phyloP scores from a whole-genome alignment of 805 yeast species.

The Yarrowia sp. region DNA sequence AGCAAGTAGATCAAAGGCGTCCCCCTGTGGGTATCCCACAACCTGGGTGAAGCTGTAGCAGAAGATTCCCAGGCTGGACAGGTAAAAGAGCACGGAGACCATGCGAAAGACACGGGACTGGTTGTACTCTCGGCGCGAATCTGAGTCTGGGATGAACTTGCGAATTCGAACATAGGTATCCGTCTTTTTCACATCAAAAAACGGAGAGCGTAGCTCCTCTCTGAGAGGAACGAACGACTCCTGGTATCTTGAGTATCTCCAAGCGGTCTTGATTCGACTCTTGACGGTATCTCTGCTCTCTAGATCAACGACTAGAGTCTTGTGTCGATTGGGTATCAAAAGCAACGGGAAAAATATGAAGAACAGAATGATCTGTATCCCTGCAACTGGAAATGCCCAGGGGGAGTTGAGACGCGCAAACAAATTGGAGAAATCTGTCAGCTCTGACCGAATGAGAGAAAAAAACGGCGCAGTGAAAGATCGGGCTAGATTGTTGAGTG shows the following conservation, averaged over 20 bases:
- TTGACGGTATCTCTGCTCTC: conserved; percentile 28
- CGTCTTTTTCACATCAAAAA: conserved; percentile 33
- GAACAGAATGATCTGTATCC: conserved; percentile 42
- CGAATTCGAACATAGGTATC: conserved; percentile 37
- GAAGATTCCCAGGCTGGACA: conserved; percentile 30
- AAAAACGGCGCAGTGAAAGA: conserved; percentile 42
- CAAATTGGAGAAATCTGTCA: conserved; percentile 40
- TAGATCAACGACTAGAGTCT: conserved; percentile 16
- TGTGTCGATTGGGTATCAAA: conserved; percentile 39
- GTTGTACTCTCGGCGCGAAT: conserved; percentile 39
- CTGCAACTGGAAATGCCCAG: conserved; percentile 43
- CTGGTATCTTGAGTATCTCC: conserved; percentile 31
- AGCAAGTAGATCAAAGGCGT: conserved; percentile 41
- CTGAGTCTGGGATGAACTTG: conserved; percentile 39
- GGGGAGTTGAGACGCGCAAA: conserved; percentile 42
- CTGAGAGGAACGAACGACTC: conserved; percentile 20
- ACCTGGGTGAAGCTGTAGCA: conserved; percentile 40
- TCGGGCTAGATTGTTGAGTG: conserved; percentile 40
- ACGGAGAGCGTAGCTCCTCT: conserved; percentile 30
- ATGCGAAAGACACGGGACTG: conserved; percentile 39
- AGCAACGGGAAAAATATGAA: conserved; percentile 41
- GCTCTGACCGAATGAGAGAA: conserved; percentile 41
- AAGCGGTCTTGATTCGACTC: conserved; percentile 24
- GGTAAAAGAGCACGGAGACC: conserved; percentile 40
- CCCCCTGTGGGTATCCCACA: conserved; percentile 39